phyloP scores from a whole-genome alignment of 2,329 filamentous ascomycete species.

The Trichoderma cornu-damae region DNA sequence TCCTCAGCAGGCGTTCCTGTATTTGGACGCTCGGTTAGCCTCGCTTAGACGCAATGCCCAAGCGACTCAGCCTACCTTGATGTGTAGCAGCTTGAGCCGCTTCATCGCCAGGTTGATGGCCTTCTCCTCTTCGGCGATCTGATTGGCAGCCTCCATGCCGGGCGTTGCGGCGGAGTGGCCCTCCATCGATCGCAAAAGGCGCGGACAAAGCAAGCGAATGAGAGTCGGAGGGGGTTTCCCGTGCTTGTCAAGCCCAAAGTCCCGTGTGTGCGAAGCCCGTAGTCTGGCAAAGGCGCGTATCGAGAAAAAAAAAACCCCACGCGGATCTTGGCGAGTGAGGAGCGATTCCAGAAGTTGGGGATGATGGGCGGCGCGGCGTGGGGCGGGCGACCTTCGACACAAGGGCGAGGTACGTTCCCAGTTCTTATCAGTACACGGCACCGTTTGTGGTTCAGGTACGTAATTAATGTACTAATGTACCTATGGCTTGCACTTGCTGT shows the following conservation, averaged over 20 bases:
- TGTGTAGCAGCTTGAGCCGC: constrained; percentile 50
- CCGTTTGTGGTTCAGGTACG: too few species aligned
- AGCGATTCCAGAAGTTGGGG: constrained; percentile 16
- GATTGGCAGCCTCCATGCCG: constrained; percentile 23
- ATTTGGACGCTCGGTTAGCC: constrained; percentile 21
- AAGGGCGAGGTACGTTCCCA: not conserved
- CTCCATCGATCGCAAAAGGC: constrained; percentile 1
- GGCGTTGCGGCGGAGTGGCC: constrained; percentile 22
- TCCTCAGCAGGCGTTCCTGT: constrained; percentile 34
- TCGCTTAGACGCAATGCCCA: not conserved
- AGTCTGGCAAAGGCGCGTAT: not conserved
- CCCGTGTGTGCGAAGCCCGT: not conserved
- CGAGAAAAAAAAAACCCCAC: constrained; percentile 3
- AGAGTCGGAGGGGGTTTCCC: not conserved
- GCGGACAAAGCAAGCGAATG: not conserved
- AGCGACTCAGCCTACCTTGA: constrained; percentile 40
- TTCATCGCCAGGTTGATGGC: constrained; percentile 46
- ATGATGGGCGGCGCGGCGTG: constrained; percentile 14
- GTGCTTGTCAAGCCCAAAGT: not conserved
- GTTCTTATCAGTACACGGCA: too few species aligned
- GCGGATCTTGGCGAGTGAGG: constrained; percentile 11
- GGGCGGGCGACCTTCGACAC: not conserved
- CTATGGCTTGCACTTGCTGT: too few species aligned
- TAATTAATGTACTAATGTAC: not conserved
- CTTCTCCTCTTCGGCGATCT: constrained; percentile 43